phyloP scores from a whole-genome alignment of 768 basidiomycete genomes.

The Brasilioporus rufonigricans region DNA sequence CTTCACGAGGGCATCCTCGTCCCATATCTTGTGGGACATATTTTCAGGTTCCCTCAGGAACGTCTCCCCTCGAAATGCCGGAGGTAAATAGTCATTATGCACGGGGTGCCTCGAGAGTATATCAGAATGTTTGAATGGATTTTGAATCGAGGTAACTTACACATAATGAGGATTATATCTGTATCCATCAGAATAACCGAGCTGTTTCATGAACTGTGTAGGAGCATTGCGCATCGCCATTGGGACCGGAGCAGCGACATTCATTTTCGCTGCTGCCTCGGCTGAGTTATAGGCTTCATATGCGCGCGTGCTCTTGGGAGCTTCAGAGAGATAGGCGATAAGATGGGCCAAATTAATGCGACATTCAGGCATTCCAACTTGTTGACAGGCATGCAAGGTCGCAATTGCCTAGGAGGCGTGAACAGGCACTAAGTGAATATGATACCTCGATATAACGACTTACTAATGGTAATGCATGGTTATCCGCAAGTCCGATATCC shows the following conservation, averaged over 20 bases:
- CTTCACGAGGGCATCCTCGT: conserved; percentile 50
- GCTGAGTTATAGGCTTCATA: conserved; percentile 77
- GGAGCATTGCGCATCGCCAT: conserved; percentile 76
- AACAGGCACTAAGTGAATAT: conserved; percentile 8
- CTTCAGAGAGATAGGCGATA: conserved; percentile 76
- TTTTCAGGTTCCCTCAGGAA: conserved; percentile 48
- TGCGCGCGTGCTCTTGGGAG: conserved; percentile 75
- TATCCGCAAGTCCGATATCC: conserved; percentile 81
- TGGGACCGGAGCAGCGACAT: conserved; percentile 60
- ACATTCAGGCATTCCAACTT: conserved; percentile 80
- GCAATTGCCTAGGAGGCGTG: conserved; percentile 52
- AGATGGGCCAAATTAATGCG: conserved; percentile 76
- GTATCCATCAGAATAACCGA: conserved; percentile 67
- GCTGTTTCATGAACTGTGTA: conserved; percentile 63
- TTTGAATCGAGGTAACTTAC: conserved; percentile 32
- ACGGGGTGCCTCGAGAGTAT: conserved; percentile 55
- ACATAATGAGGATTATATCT: conserved; percentile 58
- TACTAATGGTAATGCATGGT: conserved; percentile 71
- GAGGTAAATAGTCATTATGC: conserved; percentile 59
- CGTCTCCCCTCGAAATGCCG: conserved; percentile 39
- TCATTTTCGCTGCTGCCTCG: conserved; percentile 55
- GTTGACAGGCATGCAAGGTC: conserved; percentile 61
- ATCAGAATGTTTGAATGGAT: background rate
- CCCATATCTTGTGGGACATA: conserved; percentile 49
- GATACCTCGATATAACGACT: conserved; percentile 13